Conservation (phyloP, 495 filamentous ascomycete species). For the Beverwykella pulmonaria region DNA sequence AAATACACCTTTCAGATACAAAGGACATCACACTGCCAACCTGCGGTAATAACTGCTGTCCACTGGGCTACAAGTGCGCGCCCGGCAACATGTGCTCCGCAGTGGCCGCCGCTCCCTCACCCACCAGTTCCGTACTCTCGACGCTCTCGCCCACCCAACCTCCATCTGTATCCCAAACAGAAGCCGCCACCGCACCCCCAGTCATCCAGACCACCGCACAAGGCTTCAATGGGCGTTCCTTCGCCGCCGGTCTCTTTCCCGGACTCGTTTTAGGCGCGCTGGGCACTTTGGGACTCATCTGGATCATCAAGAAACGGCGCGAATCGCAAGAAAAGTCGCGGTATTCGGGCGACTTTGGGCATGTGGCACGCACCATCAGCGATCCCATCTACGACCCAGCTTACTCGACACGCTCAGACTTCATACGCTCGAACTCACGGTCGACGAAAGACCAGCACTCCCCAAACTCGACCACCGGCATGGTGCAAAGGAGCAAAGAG, state of each 20-base stretch:
- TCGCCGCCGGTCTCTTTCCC: slow-evolving; percentile 66
- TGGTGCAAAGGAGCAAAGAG: slow-evolving; percentile 13
- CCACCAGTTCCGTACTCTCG: slow-evolving; percentile 36
- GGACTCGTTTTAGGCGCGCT: slow-evolving; percentile 61
- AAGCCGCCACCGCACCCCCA: slow-evolving; percentile 31
- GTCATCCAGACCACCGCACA: slow-evolving; percentile 32
- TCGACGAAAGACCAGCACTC: slow-evolving; percentile 4
- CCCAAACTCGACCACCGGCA: slow-evolving; percentile 18
- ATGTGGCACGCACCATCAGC: slow-evolving; percentile 55
- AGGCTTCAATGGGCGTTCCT: slow-evolving; percentile 56
- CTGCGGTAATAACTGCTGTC: slow-evolving; percentile 63
- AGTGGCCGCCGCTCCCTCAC: slow-evolving; percentile 42
- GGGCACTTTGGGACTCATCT: slow-evolving; percentile 48
- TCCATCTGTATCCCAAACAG: slow-evolving; percentile 44
- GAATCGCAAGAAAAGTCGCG: slow-evolving; percentile 37
- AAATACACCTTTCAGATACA: slow-evolving; percentile 71
- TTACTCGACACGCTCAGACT: slow-evolving; percentile 59
- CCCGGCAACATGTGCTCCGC: slow-evolving; percentile 43
- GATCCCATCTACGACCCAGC: slow-evolving; percentile 56
- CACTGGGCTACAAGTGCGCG: slow-evolving; percentile 75
- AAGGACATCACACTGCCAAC: slow-evolving; percentile 55
- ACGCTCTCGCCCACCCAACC: slow-evolving; percentile 45
- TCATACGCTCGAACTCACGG: slow-evolving; percentile 49
- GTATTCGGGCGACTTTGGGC: slow-evolving; percentile 49
- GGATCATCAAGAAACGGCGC: slow-evolving; percentile 50